A percentile compares a stretch with the other conserved stretches of the same genome.
Evolutionary conservation across 441 rosid genomes (phyloP).

Genomic region (Gossypium lobatum): DNA sequence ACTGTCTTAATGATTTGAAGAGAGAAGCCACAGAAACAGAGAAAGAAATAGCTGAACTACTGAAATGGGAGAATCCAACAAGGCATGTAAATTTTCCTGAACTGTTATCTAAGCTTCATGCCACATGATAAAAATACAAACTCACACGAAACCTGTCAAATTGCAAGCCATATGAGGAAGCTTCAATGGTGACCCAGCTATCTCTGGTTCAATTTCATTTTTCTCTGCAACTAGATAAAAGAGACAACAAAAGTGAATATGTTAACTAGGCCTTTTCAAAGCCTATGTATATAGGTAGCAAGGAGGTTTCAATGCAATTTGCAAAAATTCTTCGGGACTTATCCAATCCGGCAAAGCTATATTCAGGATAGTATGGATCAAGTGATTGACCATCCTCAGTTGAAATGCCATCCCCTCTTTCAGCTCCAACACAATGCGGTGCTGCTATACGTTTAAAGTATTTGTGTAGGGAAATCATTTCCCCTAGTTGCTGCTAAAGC

Average conservation of each 20-base stretch:
- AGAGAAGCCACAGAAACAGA: constrained; percentile 43
- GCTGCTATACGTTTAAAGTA: not conserved
- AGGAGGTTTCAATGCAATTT: not conserved
- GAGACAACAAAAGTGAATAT: not conserved
- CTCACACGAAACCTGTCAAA: not conserved
- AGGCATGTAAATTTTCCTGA: constrained; percentile 22
- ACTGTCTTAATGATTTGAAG: constrained; percentile 50
- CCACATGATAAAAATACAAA: constrained; percentile 12
- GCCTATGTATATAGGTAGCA: not conserved
- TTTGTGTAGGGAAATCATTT: not conserved
- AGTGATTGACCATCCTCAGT: not conserved
- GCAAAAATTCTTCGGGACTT: not conserved
- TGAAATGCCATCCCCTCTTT: not conserved
- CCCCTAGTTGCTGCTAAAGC: not conserved
- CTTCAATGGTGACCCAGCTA: not conserved
- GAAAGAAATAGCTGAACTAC: constrained; percentile 39
- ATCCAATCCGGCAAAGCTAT: not conserved
- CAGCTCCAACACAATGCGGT: not conserved
- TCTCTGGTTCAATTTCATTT: not conserved
- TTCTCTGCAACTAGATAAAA: not conserved
- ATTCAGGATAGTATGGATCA: not conserved
- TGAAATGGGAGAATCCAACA: constrained; percentile 41
- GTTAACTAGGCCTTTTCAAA: not conserved
- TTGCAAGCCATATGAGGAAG: not conserved
- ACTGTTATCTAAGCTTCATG: constrained; percentile 24